Percentiles rank a stretch among this genome's conserved stretches.
phyloP scores from a whole-genome alignment of 2,329 filamentous ascomycete genomes.

The Phaeosphaeria sp. region DNA sequence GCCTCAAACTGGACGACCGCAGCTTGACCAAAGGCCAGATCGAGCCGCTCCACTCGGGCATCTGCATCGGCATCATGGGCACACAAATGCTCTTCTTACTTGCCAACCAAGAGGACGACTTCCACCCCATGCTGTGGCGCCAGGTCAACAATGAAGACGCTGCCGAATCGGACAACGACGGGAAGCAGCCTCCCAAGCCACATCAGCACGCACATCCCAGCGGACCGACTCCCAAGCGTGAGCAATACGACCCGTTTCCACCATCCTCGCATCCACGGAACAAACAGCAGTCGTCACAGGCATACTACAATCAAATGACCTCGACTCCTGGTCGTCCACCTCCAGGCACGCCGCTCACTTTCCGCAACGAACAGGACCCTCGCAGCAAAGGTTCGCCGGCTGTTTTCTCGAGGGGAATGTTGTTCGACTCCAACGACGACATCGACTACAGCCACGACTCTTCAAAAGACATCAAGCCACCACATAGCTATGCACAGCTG shows the following conservation, averaged over 20 bases:
- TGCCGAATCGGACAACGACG: slow-evolving; percentile 49
- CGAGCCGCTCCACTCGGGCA: slow-evolving; percentile 77
- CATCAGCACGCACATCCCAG: slow-evolving; percentile 42
- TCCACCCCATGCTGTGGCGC: slow-evolving; percentile 71
- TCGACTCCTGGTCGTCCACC: slow-evolving; percentile 43
- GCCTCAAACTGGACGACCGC: slow-evolving; percentile 80
- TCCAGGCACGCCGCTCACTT: slow-evolving; percentile 44
- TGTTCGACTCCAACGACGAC: slow-evolving; percentile 61
- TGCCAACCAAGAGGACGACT: slow-evolving; percentile 74
- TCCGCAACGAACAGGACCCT: slow-evolving; percentile 41
- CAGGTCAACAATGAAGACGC: slow-evolving; percentile 57
- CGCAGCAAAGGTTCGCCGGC: slow-evolving; percentile 55
- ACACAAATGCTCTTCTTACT: slow-evolving; percentile 99
- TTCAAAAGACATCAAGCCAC: slow-evolving; percentile 90
- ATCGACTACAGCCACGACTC: slow-evolving; percentile 82
- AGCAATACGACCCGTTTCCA: slow-evolving; percentile 47
- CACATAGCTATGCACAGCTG: slow-evolving; percentile 94
- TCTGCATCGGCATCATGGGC: slow-evolving; percentile 88
- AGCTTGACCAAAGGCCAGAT: slow-evolving; percentile 71
- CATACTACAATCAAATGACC: slow-evolving; percentile 41
- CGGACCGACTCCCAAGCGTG: slow-evolving; percentile 45
- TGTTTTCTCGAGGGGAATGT: slow-evolving; percentile 56
- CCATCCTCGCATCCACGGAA: slow-evolving; percentile 43
- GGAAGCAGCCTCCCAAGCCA: slow-evolving; percentile 38
- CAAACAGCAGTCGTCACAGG: slow-evolving; percentile 41